These are phyloP conservation scores for Taphrina pruni DNA, from an alignment of 1,139 yeast genomes.

Conservation along the genomic window DNA sequence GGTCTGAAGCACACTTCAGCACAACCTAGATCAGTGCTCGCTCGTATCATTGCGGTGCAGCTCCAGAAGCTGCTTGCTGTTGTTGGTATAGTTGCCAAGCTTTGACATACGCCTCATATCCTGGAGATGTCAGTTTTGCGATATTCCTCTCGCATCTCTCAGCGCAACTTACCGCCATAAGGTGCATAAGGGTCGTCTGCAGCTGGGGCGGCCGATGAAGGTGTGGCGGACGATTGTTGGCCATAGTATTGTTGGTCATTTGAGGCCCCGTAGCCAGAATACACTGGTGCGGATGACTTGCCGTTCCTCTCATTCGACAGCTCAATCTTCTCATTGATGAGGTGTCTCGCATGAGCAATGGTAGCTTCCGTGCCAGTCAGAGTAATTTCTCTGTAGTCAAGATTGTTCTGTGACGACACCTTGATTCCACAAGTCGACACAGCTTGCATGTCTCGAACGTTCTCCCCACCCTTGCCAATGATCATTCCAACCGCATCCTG, in stretches of 20 bases:
- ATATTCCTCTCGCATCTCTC: too few species aligned
- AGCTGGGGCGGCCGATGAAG: conserved; percentile 9
- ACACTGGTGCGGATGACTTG: conserved; percentile 8
- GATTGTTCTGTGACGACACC: conserved; percentile 32
- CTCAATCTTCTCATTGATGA: conserved; percentile 40
- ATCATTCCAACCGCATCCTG: conserved; percentile 43
- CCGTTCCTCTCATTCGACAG: conserved; percentile 30
- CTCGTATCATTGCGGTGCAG: neutral
- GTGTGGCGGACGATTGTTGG: conserved; percentile 18
- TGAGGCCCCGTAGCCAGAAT: conserved; percentile 16
- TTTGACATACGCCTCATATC: conserved; percentile 35
- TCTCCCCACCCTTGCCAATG: conserved; percentile 43
- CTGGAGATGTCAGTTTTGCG: neutral
- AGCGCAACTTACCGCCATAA: conserved; percentile 25
- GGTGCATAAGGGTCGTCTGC: conserved; percentile 40
- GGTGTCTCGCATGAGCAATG: conserved; percentile 41
- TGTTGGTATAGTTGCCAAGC: conserved; percentile 40
- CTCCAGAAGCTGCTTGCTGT: conserved; percentile 18
- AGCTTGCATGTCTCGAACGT: conserved; percentile 41
- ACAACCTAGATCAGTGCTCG: neutral
- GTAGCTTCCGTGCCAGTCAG: conserved; percentile 42
- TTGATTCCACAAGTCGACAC: conserved; percentile 40
- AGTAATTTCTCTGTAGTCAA: conserved; percentile 40
- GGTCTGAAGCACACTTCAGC: neutral
- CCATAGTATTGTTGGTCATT: conserved; percentile 23